A percentile compares a stretch with the other conserved stretches of the same genome.
These are phyloP conservation scores for Leucogyrophana mollusca DNA, from an alignment of 768 basidiomycete genomes.

Conservation along the genomic window DNA sequence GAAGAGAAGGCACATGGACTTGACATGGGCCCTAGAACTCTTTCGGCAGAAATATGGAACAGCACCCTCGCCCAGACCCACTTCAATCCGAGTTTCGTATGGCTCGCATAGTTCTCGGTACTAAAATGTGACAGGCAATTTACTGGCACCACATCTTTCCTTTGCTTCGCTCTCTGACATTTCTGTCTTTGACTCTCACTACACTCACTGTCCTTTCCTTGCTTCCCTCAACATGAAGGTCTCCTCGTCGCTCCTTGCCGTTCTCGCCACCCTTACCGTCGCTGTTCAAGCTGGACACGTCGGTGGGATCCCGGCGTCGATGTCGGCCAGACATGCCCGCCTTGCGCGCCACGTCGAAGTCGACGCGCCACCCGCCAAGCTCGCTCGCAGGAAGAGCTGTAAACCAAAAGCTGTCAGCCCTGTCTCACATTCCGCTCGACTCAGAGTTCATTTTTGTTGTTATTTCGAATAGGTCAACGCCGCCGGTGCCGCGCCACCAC, in stretches of 20 bases:
- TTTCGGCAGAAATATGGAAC: too few species aligned
- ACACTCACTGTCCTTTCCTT: constrained; percentile 10
- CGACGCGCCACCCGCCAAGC: background rate
- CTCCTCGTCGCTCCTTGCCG: constrained; percentile 38
- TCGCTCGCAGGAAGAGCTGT: constrained; percentile 1
- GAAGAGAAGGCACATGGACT: too few species aligned
- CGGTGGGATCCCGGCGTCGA: constrained; percentile 33
- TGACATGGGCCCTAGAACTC: too few species aligned
- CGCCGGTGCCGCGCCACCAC: constrained; percentile 1
- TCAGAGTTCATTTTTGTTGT: constrained; percentile 8
- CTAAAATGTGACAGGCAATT: too few species aligned
- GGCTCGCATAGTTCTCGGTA: too few species aligned
- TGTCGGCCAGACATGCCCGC: constrained; percentile 15
- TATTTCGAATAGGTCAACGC: constrained; percentile 1
- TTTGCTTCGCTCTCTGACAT: background rate
- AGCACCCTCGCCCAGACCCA: too few species aligned
- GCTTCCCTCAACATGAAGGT: constrained; percentile 41
- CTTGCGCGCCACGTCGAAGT: constrained; percentile 30
- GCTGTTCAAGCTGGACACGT: constrained; percentile 30
- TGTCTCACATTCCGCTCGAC: background rate
- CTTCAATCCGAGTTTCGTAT: too few species aligned
- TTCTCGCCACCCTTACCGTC: constrained; percentile 26
- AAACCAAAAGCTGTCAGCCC: background rate
- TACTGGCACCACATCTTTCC: background rate
- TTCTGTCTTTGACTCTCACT: constrained; percentile 9